Base-by-base conservation (phyloP, 495 filamentous ascomycete genomes). In the Barbatosphaeria neglecta region DNA sequence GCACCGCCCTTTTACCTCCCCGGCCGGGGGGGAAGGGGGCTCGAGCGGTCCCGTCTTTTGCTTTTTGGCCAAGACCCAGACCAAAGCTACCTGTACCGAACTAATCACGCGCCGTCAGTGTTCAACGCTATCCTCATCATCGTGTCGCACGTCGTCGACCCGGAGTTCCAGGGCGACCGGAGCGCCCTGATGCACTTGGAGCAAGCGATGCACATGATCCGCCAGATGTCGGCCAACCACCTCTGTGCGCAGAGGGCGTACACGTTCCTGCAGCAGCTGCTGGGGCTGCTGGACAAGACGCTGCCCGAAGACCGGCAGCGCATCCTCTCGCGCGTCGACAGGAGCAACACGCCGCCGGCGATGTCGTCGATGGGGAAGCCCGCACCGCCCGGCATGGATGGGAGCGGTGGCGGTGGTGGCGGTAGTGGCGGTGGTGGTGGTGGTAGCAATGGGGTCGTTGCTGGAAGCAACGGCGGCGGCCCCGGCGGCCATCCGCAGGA, bases 201-300 rank as follows among this genome's bases (percentile, higher is more conserved):
- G 37, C 45, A 47, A 17, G 45, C 45, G n/a, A 37, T 47, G 10
- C 35, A 41, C 38, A 47, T 47, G 45, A 47, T 47, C 37, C 37
- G 45, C 11, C 45, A 47, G 33, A 47, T 47, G 45, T 47, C 45
- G 6, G 45, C 28, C 25, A 47, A 47, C 19, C 45, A 47, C 25
- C 37, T 47, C 38, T 47, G 37, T 18, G 45, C 45, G 4, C 45
- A 47, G 19, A 33, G 45, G n/a, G 45, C 45, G 11, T 47, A 47
- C 37, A 41, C 45, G 13, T 47, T 47, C 17, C 41, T 47, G 24
- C 45, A 47, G 25, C 45, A 47, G 38, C 22, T 47, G 10, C 45
- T 47, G 19, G 45, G 45, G 2, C 38, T 47, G 1, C 45, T 47
- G 10, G 45, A 47, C 17, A 47, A 41, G 38, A 47, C 45, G n/a